Evolutionary conservation across 768 basidiomycete species (phyloP).

Genomic region (Pleurotus ostreatus): DNA sequence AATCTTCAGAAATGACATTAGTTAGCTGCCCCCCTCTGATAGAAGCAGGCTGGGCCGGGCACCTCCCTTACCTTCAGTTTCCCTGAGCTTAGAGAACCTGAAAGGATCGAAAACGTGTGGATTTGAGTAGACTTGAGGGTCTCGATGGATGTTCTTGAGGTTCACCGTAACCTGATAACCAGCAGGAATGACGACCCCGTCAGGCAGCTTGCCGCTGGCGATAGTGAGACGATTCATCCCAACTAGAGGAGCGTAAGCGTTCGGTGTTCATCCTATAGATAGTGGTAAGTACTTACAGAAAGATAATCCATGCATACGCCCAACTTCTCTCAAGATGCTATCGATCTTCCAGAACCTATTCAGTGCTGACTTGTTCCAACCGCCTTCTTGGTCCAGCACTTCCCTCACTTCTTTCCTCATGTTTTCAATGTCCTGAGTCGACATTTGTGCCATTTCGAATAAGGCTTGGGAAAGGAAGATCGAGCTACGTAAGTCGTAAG

Average conservation of each 20-base stretch:
- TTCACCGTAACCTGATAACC: constrained; percentile 29
- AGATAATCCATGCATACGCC: constrained; percentile 29
- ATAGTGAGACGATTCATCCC: constrained; percentile 26
- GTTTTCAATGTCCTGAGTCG: constrained; percentile 22
- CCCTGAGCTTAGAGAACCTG: constrained; percentile 31
- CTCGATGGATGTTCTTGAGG: constrained; percentile 29
- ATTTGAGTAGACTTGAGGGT: constrained; percentile 30
- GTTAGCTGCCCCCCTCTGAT: not conserved
- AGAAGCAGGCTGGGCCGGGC: not conserved
- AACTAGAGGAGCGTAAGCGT: constrained; percentile 15
- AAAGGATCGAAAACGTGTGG: constrained; percentile 31
- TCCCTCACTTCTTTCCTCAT: constrained; percentile 28
- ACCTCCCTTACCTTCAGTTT: constrained; percentile 11
- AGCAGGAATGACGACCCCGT: constrained; percentile 28
- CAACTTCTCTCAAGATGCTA: constrained; percentile 31
- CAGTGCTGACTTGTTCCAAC: constrained; percentile 30
- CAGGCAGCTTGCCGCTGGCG: constrained; percentile 22
- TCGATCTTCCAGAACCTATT: constrained; percentile 31
- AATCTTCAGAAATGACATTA: constrained; percentile 4
- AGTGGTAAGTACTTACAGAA: constrained; percentile 19
- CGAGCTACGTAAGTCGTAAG: constrained; percentile 15
- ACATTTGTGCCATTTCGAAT: constrained; percentile 28
- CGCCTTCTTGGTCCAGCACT: constrained; percentile 29
- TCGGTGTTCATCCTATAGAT: not conserved
- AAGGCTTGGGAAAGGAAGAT: constrained; percentile 32